Percentiles rank a stretch among this genome's conserved stretches.
phyloP scores from a whole-genome alignment of 2,329 filamentous ascomycete species.

The Cladosporium sphaerospermum region DNA sequence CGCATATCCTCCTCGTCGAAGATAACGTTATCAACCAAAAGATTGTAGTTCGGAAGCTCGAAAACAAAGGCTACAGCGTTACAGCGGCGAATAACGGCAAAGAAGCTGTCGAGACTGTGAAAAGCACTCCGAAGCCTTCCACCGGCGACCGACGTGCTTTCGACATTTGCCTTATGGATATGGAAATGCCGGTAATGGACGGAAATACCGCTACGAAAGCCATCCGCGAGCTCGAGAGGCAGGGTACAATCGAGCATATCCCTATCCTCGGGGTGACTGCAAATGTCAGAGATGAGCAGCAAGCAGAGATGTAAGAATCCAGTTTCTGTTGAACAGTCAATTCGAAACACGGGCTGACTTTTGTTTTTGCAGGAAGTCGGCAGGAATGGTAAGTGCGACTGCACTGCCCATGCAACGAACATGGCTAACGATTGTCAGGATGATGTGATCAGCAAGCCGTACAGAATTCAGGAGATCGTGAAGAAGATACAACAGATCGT shows the following conservation, averaged over 20 bases:
- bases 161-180: constrained; percentile 29
- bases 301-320: not conserved
- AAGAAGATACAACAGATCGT: not conserved
- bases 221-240: constrained; percentile 22
- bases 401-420: not conserved
- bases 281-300: not conserved
- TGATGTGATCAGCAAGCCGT: not conserved
- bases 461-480: not conserved
- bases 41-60: constrained; percentile 35
- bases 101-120: constrained; percentile 28
- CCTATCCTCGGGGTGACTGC: not conserved
- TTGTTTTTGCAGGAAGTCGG: not conserved
- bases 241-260: not conserved
- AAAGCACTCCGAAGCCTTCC: not conserved
- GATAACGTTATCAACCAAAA: constrained; percentile 39
- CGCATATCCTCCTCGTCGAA: constrained; percentile 23
- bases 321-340: no score
- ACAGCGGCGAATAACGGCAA: constrained; percentile 34
- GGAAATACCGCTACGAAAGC: constrained; percentile 24
- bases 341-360: no score
- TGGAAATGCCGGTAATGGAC: constrained; percentile 29
- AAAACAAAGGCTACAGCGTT: constrained; percentile 32
- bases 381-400: not conserved
- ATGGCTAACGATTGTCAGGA: not conserved
- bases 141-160: constrained; percentile 19